Evolutionary conservation across 345 rosid genomes (phyloP).

Genomic region (Nephelium lappaceum): DNA sequence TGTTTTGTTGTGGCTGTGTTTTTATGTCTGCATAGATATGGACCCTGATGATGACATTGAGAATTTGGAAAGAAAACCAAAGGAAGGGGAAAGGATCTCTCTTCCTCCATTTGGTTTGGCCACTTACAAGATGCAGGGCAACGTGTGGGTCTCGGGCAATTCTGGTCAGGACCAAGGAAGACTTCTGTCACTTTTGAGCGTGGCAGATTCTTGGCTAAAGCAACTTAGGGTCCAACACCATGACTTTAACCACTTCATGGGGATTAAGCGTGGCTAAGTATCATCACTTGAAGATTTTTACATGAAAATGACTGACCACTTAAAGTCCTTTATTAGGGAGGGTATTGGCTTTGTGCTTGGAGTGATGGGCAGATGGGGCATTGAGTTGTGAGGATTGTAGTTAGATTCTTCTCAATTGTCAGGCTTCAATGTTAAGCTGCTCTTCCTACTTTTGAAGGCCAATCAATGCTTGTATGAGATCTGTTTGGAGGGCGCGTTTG

Average conservation of each 20-base stretch:
- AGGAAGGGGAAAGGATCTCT: slow-evolving; percentile 70
- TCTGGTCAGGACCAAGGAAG: slow-evolving; percentile 80
- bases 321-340: slow-evolving; percentile 20
- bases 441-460: not conserved
- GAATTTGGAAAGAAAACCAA: slow-evolving; percentile 43
- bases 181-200: slow-evolving; percentile 76
- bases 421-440: not conserved
- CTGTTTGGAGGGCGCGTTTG: slow-evolving; percentile 16
- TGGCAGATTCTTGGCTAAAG: slow-evolving; percentile 99
- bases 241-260: slow-evolving; percentile 88
- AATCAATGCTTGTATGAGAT: slow-evolving; percentile 10
- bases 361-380: not conserved
- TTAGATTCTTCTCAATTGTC: slow-evolving; percentile 18
- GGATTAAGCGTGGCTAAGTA: slow-evolving; percentile 65
- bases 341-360: not conserved
- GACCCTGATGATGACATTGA: slow-evolving; percentile 67
- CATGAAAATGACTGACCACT: slow-evolving; percentile 19
- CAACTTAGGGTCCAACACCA: slow-evolving; percentile 96
- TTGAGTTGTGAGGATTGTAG: slow-evolving; percentile 13
- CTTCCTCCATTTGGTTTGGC: slow-evolving; percentile 90
- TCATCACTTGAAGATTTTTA: slow-evolving; percentile 4
- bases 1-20: not conserved
- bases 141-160: slow-evolving; percentile 84
- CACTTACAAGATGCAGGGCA: slow-evolving; percentile 98
- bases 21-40: slow-evolving; percentile 51